Base-by-base conservation (phyloP, 1,284 basidiomycete genomes). In the Apiotrichum gamsii region DNA sequence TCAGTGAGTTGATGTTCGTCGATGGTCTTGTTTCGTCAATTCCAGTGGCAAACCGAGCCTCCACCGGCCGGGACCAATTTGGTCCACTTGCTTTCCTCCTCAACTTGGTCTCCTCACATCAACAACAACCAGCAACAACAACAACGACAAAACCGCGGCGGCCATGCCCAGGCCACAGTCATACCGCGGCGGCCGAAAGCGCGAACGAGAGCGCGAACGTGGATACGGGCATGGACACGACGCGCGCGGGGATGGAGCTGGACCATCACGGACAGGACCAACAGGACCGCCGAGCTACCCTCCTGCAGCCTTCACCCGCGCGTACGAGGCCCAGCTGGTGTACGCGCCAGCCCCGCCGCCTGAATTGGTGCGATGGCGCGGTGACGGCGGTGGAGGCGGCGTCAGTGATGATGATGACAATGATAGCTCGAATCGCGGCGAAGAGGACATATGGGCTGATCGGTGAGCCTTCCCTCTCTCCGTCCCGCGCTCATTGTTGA, bases 311-410 rank as follows among this genome's bases (percentile, higher is more conserved):
- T 53, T 40, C 19, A 28, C 41, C 16, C 56, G 62, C 24, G 66
- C 64, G 2, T 70, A 66, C 53, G 68, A 70, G 51, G 61, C 66
- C 11, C 57, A 65, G 25, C 57, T 70, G 9, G 33, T 36, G 39
- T 30, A 39, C 23, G 18, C 13, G 8, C 52, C 20, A 5, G 8
- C 11, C 14, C 43, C 19, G 47, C 47, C 19, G 28, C 47, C 21
- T 50, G 56, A 20, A 9, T 29, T 65, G 53, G 58, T 67, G 24
- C 37, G 41, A 18, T 65, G 62, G 58, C 44, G 45, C 5, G 60
- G 60, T 18, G 61, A 54, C 20, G 59, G 37, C 6, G 31, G 11
- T 6, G 25, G 25, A 6, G 25, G 25, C 11, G 25, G 25, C 25
- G n/a, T n/a, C n/a, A n/a, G n/a, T n/a, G n/a, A n/a, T n/a, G n/a